These are phyloP conservation scores for Eruca vesicaria DNA, from an alignment of 441 rosid species.

Conservation along the genomic window DNA sequence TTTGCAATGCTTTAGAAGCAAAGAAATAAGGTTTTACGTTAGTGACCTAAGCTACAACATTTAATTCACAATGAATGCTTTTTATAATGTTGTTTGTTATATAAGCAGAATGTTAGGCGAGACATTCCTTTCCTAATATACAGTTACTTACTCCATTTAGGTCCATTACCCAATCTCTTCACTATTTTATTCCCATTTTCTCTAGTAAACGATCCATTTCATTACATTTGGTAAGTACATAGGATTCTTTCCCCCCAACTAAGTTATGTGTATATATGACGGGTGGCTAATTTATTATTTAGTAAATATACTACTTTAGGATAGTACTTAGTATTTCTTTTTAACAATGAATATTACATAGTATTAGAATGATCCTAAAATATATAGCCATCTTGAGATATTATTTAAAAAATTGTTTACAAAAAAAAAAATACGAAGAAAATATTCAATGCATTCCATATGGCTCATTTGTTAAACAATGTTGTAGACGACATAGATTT, in stretches of 20 bases:
- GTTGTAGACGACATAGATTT: background rate
- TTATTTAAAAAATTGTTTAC: no score
- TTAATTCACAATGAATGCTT: slow-evolving; percentile 6
- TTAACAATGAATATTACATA: background rate
- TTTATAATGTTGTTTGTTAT: slow-evolving; percentile 1
- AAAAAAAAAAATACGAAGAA: background rate
- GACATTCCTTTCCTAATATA: slow-evolving; percentile 32
- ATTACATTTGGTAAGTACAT: slow-evolving; percentile 6
- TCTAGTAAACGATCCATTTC: background rate
- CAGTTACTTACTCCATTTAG: slow-evolving; percentile 17
- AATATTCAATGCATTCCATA: background rate
- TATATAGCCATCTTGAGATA: background rate
- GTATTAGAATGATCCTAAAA: background rate
- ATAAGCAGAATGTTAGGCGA: slow-evolving; percentile 26
- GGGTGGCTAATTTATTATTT: background rate
- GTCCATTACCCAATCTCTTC: slow-evolving; percentile 28
- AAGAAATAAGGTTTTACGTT: slow-evolving; percentile 24
- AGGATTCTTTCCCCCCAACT: slow-evolving; percentile 1
- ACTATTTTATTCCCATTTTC: background rate
- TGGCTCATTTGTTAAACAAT: background rate
- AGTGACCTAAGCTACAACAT: slow-evolving; percentile 10
- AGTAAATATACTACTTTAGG: background rate
- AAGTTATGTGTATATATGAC: background rate
- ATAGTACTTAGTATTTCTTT: background rate
- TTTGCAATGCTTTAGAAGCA: slow-evolving; percentile 37